Base-by-base conservation (phyloP, 495 filamentous ascomycete species). In the Aspergillus kassunensis region DNA sequence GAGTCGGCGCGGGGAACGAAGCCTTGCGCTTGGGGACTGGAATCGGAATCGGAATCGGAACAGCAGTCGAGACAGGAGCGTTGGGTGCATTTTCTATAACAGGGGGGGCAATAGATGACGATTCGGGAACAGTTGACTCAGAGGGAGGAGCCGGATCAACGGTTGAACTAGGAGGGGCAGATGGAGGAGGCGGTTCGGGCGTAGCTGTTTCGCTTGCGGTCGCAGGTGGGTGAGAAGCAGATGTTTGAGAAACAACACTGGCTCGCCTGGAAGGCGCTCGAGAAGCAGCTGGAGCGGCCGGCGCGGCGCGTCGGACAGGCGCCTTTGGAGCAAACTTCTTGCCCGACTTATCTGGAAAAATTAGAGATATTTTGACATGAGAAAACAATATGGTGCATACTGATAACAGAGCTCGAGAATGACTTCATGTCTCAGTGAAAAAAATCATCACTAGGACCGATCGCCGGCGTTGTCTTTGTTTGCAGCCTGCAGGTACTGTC, bases 351-450 rank as follows among this genome's bases (percentile, higher is more conserved):
- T 80, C 77, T 79, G 37, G 6, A 55, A 18, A 40, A 33, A 25
- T 39, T 18, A 46, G 16, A 19, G 29, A n/a, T 1, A 27, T 47
- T 16, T 7, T 30, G 33, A n/a, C 19, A 34, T 15, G 19, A 34
- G n/a, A 52, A 9, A 39, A 11, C 18, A 37, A 27, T 12, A 34
- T 10, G 3, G 10, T 27, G 68, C 77, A 56, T 62, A 82, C 80
- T 83, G 51, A 83, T 80, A 18, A 71, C 73, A 53, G 80, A 82
- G 59, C 78, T 81, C 39, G 76, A 79, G 30, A 83, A 76, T 19
- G 76, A 66, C 53, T 76, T 74, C 75, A 82, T 80, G 49, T 43
- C 44, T 46, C 35, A 47, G 57, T 55, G 63, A 57, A 33, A 57
- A 33, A 41, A 47, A 40, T 48, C 58, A 65, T 66, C 40, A 57